Conservation (phyloP, 2,329 filamentous ascomycete genomes). For the Penicillium sp. region DNA sequence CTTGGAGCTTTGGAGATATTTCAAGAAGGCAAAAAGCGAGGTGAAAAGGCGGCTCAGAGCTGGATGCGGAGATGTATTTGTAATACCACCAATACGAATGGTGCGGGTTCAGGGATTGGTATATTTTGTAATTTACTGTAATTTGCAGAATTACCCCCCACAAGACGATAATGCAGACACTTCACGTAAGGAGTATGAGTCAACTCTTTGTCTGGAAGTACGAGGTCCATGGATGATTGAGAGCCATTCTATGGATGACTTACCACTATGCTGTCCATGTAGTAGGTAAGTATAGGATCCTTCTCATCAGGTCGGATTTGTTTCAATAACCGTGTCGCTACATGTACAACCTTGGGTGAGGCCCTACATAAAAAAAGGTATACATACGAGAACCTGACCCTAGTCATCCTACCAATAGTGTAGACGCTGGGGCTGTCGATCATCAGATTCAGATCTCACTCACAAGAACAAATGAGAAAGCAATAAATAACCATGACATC, state of each 20-base stretch:
- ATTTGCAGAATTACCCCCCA: background rate
- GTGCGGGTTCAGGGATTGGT: background rate
- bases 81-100: background rate
- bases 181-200: background rate
- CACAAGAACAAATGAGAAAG: background rate
- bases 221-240: too few species aligned
- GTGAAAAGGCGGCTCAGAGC: conserved; percentile 5
- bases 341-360: background rate
- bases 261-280: too few species aligned
- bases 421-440: background rate
- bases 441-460: background rate
- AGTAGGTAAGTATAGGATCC: background rate
- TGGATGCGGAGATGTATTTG: conserved; percentile 6
- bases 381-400: background rate
- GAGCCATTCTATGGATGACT: too few species aligned
- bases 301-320: background rate
- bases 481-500: conserved; percentile 8
- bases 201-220: background rate
- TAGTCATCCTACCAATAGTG: too few species aligned
- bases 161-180: background rate
- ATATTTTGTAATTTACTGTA: background rate
- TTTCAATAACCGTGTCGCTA: too few species aligned
- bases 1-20: background rate
- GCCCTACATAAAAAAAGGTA: background rate
- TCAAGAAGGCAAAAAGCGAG: background rate